Base-by-base conservation (phyloP, 2,329 filamentous ascomycete species). In the Colletotrichum ledebouriae region DNA sequence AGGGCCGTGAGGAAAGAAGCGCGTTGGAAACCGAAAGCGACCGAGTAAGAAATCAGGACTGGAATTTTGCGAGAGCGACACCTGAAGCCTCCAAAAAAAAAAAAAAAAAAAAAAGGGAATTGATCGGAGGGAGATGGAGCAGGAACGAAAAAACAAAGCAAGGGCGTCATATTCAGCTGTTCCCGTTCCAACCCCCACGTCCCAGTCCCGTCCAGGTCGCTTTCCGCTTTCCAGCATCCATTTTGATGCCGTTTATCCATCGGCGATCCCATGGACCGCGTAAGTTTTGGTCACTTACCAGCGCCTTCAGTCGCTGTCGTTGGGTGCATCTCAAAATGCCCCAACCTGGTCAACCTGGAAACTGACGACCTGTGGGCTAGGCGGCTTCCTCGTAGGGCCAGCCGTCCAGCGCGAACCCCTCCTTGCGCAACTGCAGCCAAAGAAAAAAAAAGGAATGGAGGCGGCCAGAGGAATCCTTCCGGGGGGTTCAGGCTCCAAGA, bases 191-290 rank as follows among this genome's bases (percentile, higher is more conserved):
- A 58, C 63, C 63, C 66, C 66, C 57, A 53, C 47, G 59, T 61
- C 56, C 33, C 39, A 46, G 33, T 47, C 57, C 42, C 44, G 57
- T 59, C 57, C 42, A 59, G 50, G 34, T 46, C 50, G 58, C 46
- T 39, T 39, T 39, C 20, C 7, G 58, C 46, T 39, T 39, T 39
- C 20, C 13, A 63, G 50, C 60, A 44, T 49, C 50, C 59, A 56
- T 61, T 67, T 37, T 29, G 49, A 44, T 52, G 44, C 59, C 52
- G 50, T 58, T 56, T 57, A 55, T 22, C 59, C 63, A 63, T 67
- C 50, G 58, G 46, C 58, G 58, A 60, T 60, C 46, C 64, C 64
- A 67, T 67, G 29, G 50, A 65, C 62, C 56, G 47, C 57, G 57
- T 11, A 55, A 50, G 37, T 42, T 42, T 47, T 60, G 7, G 15